A percentile compares a stretch with the other conserved stretches of the same genome.
These are phyloP conservation scores for Solanum pinnatisectum DNA, from an alignment of 257 asterid species.

Conservation along the genomic window DNA sequence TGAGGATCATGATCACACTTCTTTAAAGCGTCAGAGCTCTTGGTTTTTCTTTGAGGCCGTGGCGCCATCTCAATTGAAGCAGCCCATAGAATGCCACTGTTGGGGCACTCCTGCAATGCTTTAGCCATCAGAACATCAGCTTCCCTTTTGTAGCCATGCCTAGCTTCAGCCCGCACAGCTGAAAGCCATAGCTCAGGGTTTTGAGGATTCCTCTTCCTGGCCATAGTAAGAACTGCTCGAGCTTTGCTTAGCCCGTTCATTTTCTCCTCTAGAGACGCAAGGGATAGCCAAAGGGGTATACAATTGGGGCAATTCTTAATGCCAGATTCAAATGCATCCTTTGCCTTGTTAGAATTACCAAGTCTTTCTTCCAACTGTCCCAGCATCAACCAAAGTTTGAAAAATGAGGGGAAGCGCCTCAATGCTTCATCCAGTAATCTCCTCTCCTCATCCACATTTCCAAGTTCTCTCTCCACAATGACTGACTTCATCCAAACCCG, in stretches of 20 bases:
- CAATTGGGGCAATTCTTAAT: slow-evolving; percentile 56
- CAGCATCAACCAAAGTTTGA: slow-evolving; percentile 84
- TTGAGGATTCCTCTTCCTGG: slow-evolving; percentile 75
- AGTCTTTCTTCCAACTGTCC: slow-evolving; percentile 89
- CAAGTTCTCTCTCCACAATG: slow-evolving; percentile 83
- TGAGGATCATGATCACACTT: slow-evolving; percentile 66
- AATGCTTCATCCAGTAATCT: slow-evolving; percentile 69
- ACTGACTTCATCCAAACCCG: slow-evolving; percentile 99
- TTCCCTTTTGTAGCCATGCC: slow-evolving; percentile 74
- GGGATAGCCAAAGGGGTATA: slow-evolving; percentile 80
- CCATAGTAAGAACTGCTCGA: slow-evolving; percentile 75
- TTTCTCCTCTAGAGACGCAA: slow-evolving; percentile 69
- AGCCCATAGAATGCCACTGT: slow-evolving; percentile 79
- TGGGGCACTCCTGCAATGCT: slow-evolving; percentile 89
- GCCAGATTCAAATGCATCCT: slow-evolving; percentile 57
- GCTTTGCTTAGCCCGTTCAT: slow-evolving; percentile 65
- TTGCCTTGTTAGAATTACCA: slow-evolving; percentile 49
- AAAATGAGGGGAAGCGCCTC: slow-evolving; percentile 60
- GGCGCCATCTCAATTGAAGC: slow-evolving; percentile 68
- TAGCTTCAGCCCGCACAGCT: slow-evolving; percentile 68
- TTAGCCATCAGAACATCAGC: slow-evolving; percentile 78
- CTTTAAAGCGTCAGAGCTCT: slow-evolving; percentile 57
- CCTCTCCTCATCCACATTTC: slow-evolving; percentile 69
- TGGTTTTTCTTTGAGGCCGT: slow-evolving; percentile 61
- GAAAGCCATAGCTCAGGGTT: slow-evolving; percentile 87